Conservation (phyloP, 208 protist species). For the Acanthamoeba royreba region DNA sequence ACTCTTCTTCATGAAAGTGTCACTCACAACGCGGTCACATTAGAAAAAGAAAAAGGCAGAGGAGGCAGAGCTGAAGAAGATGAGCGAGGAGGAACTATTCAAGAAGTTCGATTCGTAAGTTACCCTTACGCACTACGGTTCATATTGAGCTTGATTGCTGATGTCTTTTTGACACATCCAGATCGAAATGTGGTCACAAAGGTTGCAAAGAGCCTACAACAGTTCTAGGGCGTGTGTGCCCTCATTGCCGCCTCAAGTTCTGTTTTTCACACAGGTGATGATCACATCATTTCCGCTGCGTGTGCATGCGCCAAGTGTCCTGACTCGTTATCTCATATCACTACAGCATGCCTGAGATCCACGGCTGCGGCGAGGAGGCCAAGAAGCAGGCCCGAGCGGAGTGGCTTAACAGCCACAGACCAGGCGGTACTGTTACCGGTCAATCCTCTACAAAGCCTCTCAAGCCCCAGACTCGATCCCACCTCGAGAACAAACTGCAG, state of each 20-base stretch:
- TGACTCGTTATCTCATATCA: neutral
- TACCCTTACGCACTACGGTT: neutral
- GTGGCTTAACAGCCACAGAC: neutral
- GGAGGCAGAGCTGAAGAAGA: neutral
- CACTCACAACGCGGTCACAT: neutral
- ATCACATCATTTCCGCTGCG: too few relatives aligned
- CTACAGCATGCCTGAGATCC: constrained; percentile 5
- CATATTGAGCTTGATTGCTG: neutral
- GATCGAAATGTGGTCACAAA: neutral
- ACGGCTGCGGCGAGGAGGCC: constrained; percentile 11
- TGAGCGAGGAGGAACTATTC: constrained; percentile 31
- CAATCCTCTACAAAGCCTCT: neutral
- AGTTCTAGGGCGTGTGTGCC: neutral
- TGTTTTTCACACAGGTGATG: constrained; percentile 42
- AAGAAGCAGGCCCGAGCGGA: constrained; percentile 29
- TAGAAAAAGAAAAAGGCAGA: constrained; percentile 46
- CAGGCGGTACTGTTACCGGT: neutral
- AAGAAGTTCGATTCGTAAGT: constrained; percentile 8
- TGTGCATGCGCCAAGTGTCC: neutral
- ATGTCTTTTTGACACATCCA: too few relatives aligned
- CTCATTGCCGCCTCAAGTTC: constrained; percentile 20
- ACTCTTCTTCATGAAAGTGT: too few relatives aligned
- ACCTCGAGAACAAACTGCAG: constrained; percentile 7
- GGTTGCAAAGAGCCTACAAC: neutral
- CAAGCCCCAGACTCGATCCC: neutral